Evolutionary conservation across 2,329 filamentous ascomycete genomes (phyloP).

Genomic region (Boeremia exigua): DNA sequence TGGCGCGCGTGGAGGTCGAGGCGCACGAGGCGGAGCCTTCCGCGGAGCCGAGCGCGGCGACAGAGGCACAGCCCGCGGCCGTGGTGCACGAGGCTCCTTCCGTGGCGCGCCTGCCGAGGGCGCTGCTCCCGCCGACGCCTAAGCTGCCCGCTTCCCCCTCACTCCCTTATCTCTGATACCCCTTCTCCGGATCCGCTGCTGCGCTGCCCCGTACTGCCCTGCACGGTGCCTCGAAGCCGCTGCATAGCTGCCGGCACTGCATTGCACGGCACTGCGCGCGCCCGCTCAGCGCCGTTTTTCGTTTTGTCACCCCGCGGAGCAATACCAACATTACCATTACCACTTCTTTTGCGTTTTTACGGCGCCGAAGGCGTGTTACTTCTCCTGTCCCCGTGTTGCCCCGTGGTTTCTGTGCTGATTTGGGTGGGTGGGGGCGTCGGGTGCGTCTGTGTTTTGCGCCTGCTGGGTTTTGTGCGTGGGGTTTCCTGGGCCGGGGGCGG

Average conservation of each 20-base stretch:
- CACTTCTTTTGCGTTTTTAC: too few species aligned
- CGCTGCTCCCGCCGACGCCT: conserved; percentile 42
- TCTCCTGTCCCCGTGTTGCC: too few species aligned
- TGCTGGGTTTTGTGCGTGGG: too few species aligned
- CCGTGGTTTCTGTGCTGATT: too few species aligned
- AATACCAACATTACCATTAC: too few species aligned
- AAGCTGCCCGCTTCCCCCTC: conserved; percentile 26
- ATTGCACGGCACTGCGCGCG: background rate
- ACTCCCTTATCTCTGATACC: conserved; percentile 39
- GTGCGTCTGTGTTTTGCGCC: too few species aligned
- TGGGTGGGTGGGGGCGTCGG: too few species aligned
- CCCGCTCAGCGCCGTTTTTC: background rate
- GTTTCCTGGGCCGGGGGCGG: too few species aligned
- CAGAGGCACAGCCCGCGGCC: conserved; percentile 51
- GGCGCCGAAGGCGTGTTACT: too few species aligned
- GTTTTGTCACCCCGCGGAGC: too few species aligned
- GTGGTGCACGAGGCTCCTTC: conserved; percentile 33
- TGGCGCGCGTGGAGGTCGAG: conserved; percentile 60
- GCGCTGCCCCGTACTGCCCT: background rate
- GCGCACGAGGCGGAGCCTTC: conserved; percentile 56
- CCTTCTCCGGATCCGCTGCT: conserved; percentile 33
- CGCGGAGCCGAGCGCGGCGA: conserved; percentile 54
- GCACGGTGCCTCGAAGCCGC: too few species aligned
- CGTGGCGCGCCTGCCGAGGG: conserved; percentile 45
- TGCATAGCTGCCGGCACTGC: too few species aligned